These are phyloP conservation scores for Lipomyces sp. DNA, from an alignment of 805 yeast genomes.

Conservation along the genomic window DNA sequence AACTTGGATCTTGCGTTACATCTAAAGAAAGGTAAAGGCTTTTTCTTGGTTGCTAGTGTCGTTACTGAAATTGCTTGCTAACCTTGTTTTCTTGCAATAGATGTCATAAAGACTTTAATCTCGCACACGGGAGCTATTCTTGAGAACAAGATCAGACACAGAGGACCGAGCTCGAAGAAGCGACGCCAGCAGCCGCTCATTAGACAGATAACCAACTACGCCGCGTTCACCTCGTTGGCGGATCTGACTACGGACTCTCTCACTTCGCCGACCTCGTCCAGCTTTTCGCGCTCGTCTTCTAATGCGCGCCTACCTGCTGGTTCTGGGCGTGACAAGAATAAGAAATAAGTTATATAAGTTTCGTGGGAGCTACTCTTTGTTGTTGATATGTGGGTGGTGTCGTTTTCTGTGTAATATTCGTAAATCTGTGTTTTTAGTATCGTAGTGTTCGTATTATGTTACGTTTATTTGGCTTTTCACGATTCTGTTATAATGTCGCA, in stretches of 20 bases:
- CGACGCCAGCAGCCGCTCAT: constrained; percentile 20
- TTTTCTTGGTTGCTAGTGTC: not conserved
- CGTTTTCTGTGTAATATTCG: too few species aligned
- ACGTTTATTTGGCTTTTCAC: too few species aligned
- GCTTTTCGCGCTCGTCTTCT: too few species aligned
- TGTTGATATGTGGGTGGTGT: too few species aligned
- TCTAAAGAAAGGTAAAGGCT: constrained; percentile 51
- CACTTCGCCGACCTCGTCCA: too few species aligned
- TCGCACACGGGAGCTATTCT: constrained; percentile 68
- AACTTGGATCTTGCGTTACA: constrained; percentile 60
- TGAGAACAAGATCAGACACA: constrained; percentile 60
- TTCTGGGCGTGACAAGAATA: too few species aligned
- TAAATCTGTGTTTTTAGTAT: too few species aligned
- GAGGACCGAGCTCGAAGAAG: constrained; percentile 21
- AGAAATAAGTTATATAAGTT: too few species aligned
- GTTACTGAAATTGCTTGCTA: not conserved
- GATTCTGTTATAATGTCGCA: too few species aligned
- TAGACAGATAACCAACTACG: constrained; percentile 39
- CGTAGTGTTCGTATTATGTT: too few species aligned
- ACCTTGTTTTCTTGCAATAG: constrained; percentile 23
- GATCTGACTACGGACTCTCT: constrained; percentile 18
- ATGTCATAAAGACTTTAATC: constrained; percentile 40
- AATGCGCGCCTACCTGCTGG: too few species aligned
- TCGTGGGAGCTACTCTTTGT: too few species aligned
- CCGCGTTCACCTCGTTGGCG: constrained; percentile 35